These are phyloP conservation scores for Vaccinium myrtillus DNA, from an alignment of 148 eudicot species.

Conservation along the genomic window DNA sequence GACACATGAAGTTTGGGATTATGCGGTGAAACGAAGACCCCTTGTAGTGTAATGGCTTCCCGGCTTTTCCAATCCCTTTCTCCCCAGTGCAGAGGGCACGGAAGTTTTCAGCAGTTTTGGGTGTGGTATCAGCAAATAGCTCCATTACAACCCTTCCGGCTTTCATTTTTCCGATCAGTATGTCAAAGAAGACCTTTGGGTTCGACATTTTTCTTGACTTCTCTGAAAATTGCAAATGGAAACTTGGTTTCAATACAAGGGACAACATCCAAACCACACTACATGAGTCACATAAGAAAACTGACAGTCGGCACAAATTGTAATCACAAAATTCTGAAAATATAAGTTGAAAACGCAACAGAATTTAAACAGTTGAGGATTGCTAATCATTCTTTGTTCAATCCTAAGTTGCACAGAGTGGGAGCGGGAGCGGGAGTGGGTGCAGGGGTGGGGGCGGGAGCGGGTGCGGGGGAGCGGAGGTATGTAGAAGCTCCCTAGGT, in stretches of 20 bases:
- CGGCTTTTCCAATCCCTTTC: constrained; percentile 69
- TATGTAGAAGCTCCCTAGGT: too few relatives aligned
- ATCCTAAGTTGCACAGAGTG: too few relatives aligned
- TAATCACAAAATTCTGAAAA: neutral
- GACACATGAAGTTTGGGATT: constrained; percentile 85
- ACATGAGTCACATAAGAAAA: neutral
- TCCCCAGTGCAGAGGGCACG: constrained; percentile 92
- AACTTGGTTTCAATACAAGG: neutral
- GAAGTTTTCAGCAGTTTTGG: constrained; percentile 82
- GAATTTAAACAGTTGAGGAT: neutral
- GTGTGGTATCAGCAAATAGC: constrained; percentile 60
- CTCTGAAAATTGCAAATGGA: constrained; percentile 12
- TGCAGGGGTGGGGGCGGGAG: too few relatives aligned
- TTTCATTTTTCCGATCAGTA: constrained; percentile 56
- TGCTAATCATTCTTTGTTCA: neutral
- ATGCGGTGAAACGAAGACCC: constrained; percentile 84
- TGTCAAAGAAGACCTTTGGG: constrained; percentile 88
- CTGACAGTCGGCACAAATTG: neutral
- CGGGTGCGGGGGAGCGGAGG: too few relatives aligned
- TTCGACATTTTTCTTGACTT: constrained; percentile 42
- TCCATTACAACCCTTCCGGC: constrained; percentile 79
- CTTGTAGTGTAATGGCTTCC: constrained; percentile 79
- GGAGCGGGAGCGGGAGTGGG: too few relatives aligned
- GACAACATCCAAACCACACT: neutral
- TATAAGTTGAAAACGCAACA: neutral